Percentiles rank a stretch among this genome's conserved stretches.
Conservation (phyloP, 2,329 filamentous ascomycete species). For the Pseudocercospora pini-densiflorae region DNA sequence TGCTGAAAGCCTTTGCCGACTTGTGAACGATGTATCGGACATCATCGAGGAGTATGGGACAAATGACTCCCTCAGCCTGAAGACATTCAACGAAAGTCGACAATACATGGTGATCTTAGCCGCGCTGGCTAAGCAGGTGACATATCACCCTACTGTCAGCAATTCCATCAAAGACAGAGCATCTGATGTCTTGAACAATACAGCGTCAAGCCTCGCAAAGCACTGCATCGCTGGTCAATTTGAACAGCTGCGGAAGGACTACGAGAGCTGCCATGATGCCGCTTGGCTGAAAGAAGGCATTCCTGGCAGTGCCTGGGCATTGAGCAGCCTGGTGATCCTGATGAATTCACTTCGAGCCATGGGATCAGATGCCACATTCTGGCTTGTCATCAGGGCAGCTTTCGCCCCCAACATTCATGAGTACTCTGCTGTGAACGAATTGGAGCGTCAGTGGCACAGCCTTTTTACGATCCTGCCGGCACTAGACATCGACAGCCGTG, state of each 20-base stretch:
- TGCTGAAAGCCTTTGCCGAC: constrained; percentile 46
- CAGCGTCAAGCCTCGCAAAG: constrained; percentile 44
- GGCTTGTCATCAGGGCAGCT: constrained; percentile 48
- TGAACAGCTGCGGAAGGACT: constrained; percentile 46
- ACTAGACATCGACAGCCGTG: constrained; percentile 56
- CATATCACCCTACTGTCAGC: constrained; percentile 35
- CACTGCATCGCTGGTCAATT: constrained; percentile 34
- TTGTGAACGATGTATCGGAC: constrained; percentile 44
- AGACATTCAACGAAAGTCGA: constrained; percentile 6
- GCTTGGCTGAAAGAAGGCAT: constrained; percentile 55
- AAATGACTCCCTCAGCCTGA: not conserved
- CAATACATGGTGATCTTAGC: constrained; percentile 37
- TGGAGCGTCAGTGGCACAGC: constrained; percentile 48
- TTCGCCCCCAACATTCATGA: constrained; percentile 31
- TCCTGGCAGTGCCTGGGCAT: constrained; percentile 46
- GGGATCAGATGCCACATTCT: constrained; percentile 44
- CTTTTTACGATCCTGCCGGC: constrained; percentile 60
- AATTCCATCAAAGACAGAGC: constrained; percentile 26
- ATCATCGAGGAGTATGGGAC: constrained; percentile 8
- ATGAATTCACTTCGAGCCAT: constrained; percentile 47
- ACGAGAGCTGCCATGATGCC: constrained; percentile 50
- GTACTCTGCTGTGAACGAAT: constrained; percentile 33
- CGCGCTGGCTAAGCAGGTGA: constrained; percentile 40
- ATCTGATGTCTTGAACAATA: constrained; percentile 39
- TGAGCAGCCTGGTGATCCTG: constrained; percentile 54